Conservation (phyloP, 257 asterid species). For the Penstemon newberryi region DNA sequence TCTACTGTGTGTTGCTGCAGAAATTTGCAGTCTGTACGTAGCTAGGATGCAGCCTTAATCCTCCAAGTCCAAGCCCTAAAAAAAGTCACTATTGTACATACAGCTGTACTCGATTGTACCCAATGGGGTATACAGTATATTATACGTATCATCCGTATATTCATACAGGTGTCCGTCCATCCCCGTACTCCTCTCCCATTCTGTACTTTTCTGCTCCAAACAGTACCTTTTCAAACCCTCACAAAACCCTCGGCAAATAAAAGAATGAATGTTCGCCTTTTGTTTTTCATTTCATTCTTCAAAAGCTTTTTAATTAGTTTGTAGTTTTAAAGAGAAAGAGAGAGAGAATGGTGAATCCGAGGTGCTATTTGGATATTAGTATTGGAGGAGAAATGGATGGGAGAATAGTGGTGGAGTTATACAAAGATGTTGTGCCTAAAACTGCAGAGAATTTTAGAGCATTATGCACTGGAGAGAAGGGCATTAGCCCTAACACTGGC, state of each 20-base stretch:
- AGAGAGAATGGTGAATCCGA: slow-evolving; percentile 33
- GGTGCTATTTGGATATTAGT: slow-evolving; percentile 72
- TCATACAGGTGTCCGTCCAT: neutral
- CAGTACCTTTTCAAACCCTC: slow-evolving; percentile 3
- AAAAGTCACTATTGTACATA: slow-evolving; percentile 17
- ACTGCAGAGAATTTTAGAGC: slow-evolving; percentile 89
- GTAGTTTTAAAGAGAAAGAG: neutral
- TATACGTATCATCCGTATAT: neutral
- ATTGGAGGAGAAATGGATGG: slow-evolving; percentile 89
- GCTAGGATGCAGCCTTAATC: too few relatives aligned
- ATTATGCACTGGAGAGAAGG: slow-evolving; percentile 84
- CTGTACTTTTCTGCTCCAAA: slow-evolving; percentile 20
- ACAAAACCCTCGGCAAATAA: slow-evolving; percentile 2
- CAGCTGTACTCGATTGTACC: slow-evolving; percentile 27
- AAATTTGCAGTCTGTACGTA: too few relatives aligned
- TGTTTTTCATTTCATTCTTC: neutral
- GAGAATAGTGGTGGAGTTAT: slow-evolving; percentile 71
- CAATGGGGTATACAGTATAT: too few relatives aligned
- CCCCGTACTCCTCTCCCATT: slow-evolving; percentile 1
- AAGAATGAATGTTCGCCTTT: slow-evolving; percentile 3
- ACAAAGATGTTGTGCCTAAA: slow-evolving; percentile 69
- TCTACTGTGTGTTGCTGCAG: too few relatives aligned
- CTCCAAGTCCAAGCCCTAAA: too few relatives aligned
- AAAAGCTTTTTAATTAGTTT: neutral
- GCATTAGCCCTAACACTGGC: slow-evolving; percentile 59